Base-by-base conservation (phyloP, 805 yeast species). In the Metschnikowia kunwiensis region DNA sequence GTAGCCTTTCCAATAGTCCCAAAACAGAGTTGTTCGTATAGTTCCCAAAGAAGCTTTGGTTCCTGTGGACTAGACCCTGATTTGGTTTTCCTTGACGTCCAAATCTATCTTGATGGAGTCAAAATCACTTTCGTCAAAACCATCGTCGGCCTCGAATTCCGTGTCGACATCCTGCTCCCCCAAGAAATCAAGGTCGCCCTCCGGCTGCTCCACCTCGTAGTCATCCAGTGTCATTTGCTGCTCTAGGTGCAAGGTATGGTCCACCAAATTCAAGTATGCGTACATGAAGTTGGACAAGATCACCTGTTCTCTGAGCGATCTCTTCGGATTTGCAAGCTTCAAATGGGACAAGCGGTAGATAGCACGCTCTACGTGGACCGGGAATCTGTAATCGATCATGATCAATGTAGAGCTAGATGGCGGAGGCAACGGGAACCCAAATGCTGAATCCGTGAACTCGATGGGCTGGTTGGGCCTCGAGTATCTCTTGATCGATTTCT, bases 221-320 rank as follows among this genome's bases (percentile, higher is more conserved):
- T 49, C 50, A 14, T 49, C 51, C 44, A 34, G 40, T 30, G 57
- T 55, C 58, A 62, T 54, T 42, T 80, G 86, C 51, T 84, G 91
- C 43, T 68, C 72, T 43, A 85, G 60, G 58, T 82, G 86, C 48
- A 84, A 67, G 11, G 91, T 89, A 57, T 91, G 97, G 59, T 91
- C 95, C 38, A 93, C 96, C 60, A 93, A 69, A 55, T 93, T 91
- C 68, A 93, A 73, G 61, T 93, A 93, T 0, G 97, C 91, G 57
- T 93, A 93, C 98, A 93, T 93, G 75, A 93, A 93, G 58, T 93
- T 93, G 41, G 96, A 86, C 46, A 93, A 64, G 32, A 93, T 60
- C 1, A 93, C 98, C 58, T 93, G 98, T 58, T 93, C 97, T 24
- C 88, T 73, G 44, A 93, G 65, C 19, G 94, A 93, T 41, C 97